A percentile compares a stretch with the other conserved stretches of the same genome.
These are phyloP conservation scores for Daldinia childiae DNA, from an alignment of 495 filamentous ascomycete genomes.

Conservation along the genomic window DNA sequence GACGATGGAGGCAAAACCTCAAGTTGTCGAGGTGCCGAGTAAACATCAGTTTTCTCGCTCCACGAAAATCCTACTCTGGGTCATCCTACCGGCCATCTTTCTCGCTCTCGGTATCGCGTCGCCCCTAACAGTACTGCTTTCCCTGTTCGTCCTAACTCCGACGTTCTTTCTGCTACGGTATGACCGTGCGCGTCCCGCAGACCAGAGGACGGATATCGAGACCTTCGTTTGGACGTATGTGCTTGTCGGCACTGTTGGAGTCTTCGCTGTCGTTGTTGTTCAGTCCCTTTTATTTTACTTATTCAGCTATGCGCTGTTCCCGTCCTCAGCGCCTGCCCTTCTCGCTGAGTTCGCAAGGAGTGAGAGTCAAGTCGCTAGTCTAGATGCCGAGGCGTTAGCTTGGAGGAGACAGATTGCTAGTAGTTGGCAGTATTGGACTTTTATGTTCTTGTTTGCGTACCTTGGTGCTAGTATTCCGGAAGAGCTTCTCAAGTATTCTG, in stretches of 20 bases:
- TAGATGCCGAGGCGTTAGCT: slow-evolving; percentile 18
- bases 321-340: neutral
- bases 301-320: slow-evolving; percentile 16
- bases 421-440: slow-evolving; percentile 37
- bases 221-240: slow-evolving; percentile 32
- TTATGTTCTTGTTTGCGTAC: slow-evolving; percentile 31
- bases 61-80: slow-evolving; percentile 13
- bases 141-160: neutral
- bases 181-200: slow-evolving; percentile 4
- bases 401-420: slow-evolving; percentile 16
- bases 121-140: slow-evolving; percentile 1
- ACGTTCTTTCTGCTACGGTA: slow-evolving; percentile 6
- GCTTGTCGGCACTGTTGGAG: slow-evolving; percentile 24
- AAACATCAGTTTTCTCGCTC: slow-evolving; percentile 3
- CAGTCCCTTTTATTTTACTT: slow-evolving; percentile 20
- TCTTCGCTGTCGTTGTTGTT: slow-evolving; percentile 12
- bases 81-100: slow-evolving; percentile 6
- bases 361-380: slow-evolving; percentile 19
- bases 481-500: slow-evolving; percentile 41
- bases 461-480: slow-evolving; percentile 31
- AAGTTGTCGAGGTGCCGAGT: neutral
- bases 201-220: slow-evolving; percentile 11
- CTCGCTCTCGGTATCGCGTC: slow-evolving; percentile 8
- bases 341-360: slow-evolving; percentile 5
- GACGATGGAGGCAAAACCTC: neutral